Evolutionary conservation across 2,329 filamentous ascomycete genomes (phyloP), one percentile per base, ranked within the genome.

Genomic region (Colletotrichum plurivorum): DNA sequence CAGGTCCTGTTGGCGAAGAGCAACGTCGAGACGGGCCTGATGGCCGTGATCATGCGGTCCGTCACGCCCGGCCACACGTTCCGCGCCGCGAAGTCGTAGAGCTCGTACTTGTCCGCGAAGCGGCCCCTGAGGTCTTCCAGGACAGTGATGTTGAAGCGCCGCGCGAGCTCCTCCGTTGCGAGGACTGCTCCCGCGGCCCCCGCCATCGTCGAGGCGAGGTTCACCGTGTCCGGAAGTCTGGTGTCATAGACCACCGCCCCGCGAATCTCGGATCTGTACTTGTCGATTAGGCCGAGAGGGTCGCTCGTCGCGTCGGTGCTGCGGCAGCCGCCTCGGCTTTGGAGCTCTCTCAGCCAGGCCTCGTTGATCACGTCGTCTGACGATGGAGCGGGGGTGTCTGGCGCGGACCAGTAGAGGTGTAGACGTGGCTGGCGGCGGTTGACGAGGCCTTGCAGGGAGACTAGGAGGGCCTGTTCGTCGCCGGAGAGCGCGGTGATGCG

Each of bases 1-100:
- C 61, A 64, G 8, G 61, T 64, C 7, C 53, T 64, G 31, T 64
- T 64, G 8, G 53, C 61, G 27, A 27, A 64, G 4, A 64, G 6
- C 3, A 64, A 2, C 5, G 53, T 49, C 36, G 52, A 49, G 25
- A 20, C 25, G 3, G 61, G 61, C 18, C 41, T 64, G 10, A 57
- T 64, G 5, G 61, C 61, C 8, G 53, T 64, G 5, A 64, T 43
- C 20, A 64, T 43, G 4, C 61, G 61, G 20, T 64, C n/a, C 4
- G 61, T 64, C 2, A 57, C 53, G 1, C 57, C 57, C 2, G 61
- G 61, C 61, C 61, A 64, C 3, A 64, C 53, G 9, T 25, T 57
- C 16, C 43, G 18, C 16, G 53, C 52, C 10, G 53, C 61, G 45
- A 57, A 5, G 10, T 58, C 52, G 13, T 64, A 64, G 10, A 64